These are phyloP conservation scores for Nidularia pulvinata DNA, from an alignment of 768 basidiomycete species.

Conservation along the genomic window DNA sequence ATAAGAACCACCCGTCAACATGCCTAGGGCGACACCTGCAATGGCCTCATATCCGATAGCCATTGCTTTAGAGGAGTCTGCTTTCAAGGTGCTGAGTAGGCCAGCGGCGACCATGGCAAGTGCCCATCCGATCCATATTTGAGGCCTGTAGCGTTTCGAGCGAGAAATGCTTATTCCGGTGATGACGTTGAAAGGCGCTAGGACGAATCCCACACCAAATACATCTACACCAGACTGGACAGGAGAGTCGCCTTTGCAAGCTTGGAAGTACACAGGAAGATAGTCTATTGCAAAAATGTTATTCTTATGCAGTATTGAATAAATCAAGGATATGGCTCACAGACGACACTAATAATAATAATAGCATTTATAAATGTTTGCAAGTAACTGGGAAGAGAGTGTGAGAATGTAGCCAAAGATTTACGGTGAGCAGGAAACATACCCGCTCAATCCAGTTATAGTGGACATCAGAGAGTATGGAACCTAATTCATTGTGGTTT, in stretches of 20 bases:
- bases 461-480: background rate
- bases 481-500: slow-evolving; percentile 29
- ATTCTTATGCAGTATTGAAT: too few species aligned
- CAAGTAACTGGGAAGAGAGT: slow-evolving; percentile 11
- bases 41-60: slow-evolving; percentile 16
- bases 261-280: slow-evolving; percentile 47
- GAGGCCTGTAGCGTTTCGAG: slow-evolving; percentile 27
- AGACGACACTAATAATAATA: slow-evolving; percentile 1
- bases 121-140: slow-evolving; percentile 31
- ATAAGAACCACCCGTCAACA: slow-evolving; percentile 13
- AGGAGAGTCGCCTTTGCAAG: slow-evolving; percentile 32
- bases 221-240: slow-evolving; percentile 32
- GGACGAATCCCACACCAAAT: slow-evolving; percentile 24
- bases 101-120: slow-evolving; percentile 34
- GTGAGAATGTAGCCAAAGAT: background rate
- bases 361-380: slow-evolving; percentile 24
- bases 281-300: slow-evolving; percentile 16
- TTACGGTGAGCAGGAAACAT: background rate
- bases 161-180: slow-evolving; percentile 24
- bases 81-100: slow-evolving; percentile 14
- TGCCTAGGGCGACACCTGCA: slow-evolving; percentile 16
- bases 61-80: slow-evolving; percentile 4
- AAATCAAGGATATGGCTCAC: background rate
- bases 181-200: slow-evolving; percentile 37
- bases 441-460: background rate